These are phyloP conservation scores for Boletus vinaceobasis DNA, from an alignment of 768 basidiomycete species.

Conservation along the genomic window DNA sequence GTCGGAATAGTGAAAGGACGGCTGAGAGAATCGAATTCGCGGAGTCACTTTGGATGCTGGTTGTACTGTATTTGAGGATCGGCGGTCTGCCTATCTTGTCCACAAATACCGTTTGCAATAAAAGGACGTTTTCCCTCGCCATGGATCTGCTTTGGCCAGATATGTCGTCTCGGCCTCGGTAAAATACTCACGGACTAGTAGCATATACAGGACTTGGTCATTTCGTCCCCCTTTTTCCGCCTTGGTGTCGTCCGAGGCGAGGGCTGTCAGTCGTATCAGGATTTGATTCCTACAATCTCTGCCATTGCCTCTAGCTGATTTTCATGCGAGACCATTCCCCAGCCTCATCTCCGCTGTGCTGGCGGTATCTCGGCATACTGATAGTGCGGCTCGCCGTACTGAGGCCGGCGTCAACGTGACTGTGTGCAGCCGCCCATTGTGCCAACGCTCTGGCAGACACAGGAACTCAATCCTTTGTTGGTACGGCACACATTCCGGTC, in stretches of 20 bases:
- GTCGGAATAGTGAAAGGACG: too few relatives aligned
- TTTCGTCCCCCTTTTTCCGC: too few relatives aligned
- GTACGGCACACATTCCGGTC: neutral
- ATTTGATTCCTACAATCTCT: too few relatives aligned
- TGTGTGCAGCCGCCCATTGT: neutral
- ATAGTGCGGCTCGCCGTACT: neutral
- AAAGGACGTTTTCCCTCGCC: neutral
- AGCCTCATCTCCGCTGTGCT: neutral
- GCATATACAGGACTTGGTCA: neutral
- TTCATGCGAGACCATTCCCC: too few relatives aligned
- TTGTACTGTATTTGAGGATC: neutral
- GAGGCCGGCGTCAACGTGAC: neutral
- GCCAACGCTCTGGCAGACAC: neutral
- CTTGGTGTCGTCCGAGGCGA: too few relatives aligned
- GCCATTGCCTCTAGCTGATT: too few relatives aligned
- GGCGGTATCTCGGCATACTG: neutral
- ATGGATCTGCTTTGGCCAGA: neutral
- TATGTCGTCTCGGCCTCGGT: neutral
- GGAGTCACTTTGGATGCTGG: constrained; percentile 4
- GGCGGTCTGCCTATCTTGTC: neutral
- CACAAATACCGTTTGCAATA: neutral
- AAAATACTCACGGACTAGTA: neutral
- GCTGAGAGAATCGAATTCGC: constrained; percentile 8
- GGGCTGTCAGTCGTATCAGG: too few relatives aligned
- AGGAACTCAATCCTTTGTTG: constrained; percentile 4